A percentile compares a stretch with the other conserved stretches of the same genome.
phyloP scores from a whole-genome alignment of 2,329 filamentous ascomycete species.

The Aspergillus hortae region DNA sequence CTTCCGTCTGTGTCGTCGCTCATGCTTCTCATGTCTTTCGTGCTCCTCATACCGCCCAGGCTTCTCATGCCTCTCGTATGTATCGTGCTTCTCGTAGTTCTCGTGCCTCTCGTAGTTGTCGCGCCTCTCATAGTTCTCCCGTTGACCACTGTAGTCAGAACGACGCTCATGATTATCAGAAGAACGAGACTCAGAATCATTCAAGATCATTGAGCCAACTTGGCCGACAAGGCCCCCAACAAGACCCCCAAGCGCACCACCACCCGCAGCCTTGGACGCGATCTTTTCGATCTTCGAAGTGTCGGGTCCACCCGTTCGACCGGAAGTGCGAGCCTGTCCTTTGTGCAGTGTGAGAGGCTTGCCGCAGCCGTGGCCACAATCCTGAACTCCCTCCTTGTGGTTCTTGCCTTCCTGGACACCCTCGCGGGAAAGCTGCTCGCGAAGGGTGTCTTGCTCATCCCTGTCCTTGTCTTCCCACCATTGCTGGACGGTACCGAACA shows the following conservation, averaged over 20 bases:
- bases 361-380: constrained; percentile 81
- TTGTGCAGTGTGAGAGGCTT: constrained; percentile 76
- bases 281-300: constrained; percentile 45
- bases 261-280: constrained; percentile 59
- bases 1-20: neutral
- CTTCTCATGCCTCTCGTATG: neutral
- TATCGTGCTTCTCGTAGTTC: neutral
- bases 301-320: constrained; percentile 15
- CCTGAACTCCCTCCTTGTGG: constrained; percentile 79
- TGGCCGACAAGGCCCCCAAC: constrained; percentile 64
- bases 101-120: neutral
- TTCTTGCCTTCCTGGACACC: constrained; percentile 77
- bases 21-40: neutral
- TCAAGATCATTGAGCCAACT: constrained; percentile 60
- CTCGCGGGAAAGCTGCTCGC: constrained; percentile 69
- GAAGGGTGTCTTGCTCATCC: constrained; percentile 62
- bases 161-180: neutral
- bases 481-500: constrained; percentile 75
- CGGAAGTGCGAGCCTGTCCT: constrained; percentile 20
- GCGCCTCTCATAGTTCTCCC: neutral
- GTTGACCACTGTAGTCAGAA: neutral
- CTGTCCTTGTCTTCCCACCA: constrained; percentile 75
- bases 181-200: constrained; percentile 35
- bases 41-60: neutral
- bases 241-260: constrained; percentile 65